These are phyloP conservation scores for Eruca vesicaria DNA, from an alignment of 441 rosid genomes.

Conservation along the genomic window DNA sequence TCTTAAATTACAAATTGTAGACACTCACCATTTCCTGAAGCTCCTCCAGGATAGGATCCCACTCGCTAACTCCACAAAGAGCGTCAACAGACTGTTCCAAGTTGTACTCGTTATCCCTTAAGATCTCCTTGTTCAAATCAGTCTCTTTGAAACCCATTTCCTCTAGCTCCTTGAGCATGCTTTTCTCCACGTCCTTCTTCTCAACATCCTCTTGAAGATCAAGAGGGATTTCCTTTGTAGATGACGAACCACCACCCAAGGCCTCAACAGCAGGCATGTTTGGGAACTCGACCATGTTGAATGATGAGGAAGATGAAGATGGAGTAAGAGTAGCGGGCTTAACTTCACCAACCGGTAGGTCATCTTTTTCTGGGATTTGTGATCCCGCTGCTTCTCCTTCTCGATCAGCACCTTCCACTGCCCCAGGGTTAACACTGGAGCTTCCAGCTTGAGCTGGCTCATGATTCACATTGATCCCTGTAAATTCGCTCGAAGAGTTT, in stretches of 20 bases:
- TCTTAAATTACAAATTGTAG: neutral
- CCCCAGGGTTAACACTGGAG: slow-evolving; percentile 26
- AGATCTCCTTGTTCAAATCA: slow-evolving; percentile 83
- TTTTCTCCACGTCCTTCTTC: slow-evolving; percentile 46
- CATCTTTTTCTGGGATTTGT: slow-evolving; percentile 40
- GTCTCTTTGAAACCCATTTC: slow-evolving; percentile 95
- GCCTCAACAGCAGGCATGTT: slow-evolving; percentile 24
- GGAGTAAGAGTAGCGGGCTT: slow-evolving; percentile 15
- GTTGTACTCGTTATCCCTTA: slow-evolving; percentile 75
- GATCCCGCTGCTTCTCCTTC: slow-evolving; percentile 40
- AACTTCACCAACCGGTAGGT: slow-evolving; percentile 40
- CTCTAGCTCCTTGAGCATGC: slow-evolving; percentile 78
- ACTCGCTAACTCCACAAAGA: slow-evolving; percentile 76
- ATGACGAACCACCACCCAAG: slow-evolving; percentile 18
- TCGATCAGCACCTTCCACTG: slow-evolving; percentile 32
- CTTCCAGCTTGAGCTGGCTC: slow-evolving; percentile 41
- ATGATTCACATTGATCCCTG: slow-evolving; percentile 38
- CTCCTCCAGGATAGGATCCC: slow-evolving; percentile 95
- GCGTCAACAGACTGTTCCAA: slow-evolving; percentile 77
- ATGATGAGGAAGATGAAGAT: slow-evolving; percentile 35
- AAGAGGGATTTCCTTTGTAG: slow-evolving; percentile 17
- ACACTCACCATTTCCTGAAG: slow-evolving; percentile 78
- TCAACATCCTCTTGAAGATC: slow-evolving; percentile 20
- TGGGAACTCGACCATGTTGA: slow-evolving; percentile 42
- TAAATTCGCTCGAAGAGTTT: slow-evolving; percentile 25